Conservation (phyloP, 345 rosid species). For the Bretschneidera sinensis region DNA sequence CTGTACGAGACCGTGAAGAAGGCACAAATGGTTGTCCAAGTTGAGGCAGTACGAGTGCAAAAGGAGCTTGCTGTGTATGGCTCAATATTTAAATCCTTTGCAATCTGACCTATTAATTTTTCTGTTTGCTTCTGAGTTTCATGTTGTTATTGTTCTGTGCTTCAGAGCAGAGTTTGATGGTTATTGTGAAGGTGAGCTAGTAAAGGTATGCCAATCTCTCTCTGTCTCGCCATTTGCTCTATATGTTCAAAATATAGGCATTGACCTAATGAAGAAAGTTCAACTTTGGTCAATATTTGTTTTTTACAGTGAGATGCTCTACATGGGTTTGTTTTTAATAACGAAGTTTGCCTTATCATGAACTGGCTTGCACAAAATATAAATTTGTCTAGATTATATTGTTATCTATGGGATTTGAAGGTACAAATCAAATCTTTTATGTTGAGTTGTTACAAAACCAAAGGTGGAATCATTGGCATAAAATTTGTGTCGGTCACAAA, state of each 20-base stretch:
- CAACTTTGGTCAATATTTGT: background rate
- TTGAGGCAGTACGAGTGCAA: slow-evolving; percentile 87
- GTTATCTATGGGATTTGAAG: background rate
- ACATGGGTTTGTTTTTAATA: background rate
- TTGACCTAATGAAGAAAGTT: background rate
- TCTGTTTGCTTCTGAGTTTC: slow-evolving; percentile 19
- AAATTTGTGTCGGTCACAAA: background rate
- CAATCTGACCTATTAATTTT: slow-evolving; percentile 2
- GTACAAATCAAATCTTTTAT: too few species aligned
- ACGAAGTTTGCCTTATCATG: too few species aligned
- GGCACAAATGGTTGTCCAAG: slow-evolving; percentile 99
- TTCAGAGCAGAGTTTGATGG: slow-evolving; percentile 95
- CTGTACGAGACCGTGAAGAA: slow-evolving; percentile 88
- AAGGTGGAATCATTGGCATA: background rate
- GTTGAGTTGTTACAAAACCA: background rate
- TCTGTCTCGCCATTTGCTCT: too few species aligned
- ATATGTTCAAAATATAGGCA: background rate
- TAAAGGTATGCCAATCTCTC: slow-evolving; percentile 48
- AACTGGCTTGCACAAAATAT: too few species aligned
- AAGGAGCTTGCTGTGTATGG: slow-evolving; percentile 86
- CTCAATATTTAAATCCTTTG: slow-evolving; percentile 1
- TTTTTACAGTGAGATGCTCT: background rate
- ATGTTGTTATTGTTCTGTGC: slow-evolving; percentile 13
- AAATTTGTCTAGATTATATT: too few species aligned
- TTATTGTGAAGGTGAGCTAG: slow-evolving; percentile 91